Percentiles rank a stretch among this genome's conserved stretches.
phyloP scores from a whole-genome alignment of 148 eudicot genomes.

The Rhododendron ovatum region DNA sequence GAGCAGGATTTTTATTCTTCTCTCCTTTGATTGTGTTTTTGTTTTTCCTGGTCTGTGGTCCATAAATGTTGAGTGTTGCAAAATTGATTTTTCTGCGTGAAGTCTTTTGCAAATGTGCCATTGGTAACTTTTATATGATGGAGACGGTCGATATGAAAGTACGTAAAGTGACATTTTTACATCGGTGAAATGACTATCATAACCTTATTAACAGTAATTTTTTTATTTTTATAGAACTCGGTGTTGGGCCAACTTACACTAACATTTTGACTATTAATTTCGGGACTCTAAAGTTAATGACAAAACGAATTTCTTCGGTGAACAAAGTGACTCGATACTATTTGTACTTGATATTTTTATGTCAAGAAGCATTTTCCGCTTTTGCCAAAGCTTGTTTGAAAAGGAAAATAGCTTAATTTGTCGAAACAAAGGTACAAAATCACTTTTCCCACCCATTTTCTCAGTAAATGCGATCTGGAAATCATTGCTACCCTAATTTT shows the following conservation, averaged over 20 bases:
- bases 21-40: neutral
- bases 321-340: neutral
- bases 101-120: neutral
- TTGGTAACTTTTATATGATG: neutral
- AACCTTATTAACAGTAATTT: no score
- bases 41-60: neutral
- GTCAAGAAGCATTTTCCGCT: neutral
- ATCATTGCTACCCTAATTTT: no score
- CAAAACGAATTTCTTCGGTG: no score
- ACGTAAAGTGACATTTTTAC: no score
- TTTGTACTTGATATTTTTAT: neutral
- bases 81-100: neutral
- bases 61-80: neutral
- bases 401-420: neutral
- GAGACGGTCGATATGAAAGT: neutral
- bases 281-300: no score
- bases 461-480: neutral
- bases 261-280: no score
- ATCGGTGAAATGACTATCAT: no score
- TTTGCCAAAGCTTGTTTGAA: neutral
- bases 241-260: no score
- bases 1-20: neutral
- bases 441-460: neutral
- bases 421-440: neutral
- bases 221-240: no score